phyloP scores from a whole-genome alignment of 1,139 yeast genomes.

The Suhomyces choctaworum region DNA sequence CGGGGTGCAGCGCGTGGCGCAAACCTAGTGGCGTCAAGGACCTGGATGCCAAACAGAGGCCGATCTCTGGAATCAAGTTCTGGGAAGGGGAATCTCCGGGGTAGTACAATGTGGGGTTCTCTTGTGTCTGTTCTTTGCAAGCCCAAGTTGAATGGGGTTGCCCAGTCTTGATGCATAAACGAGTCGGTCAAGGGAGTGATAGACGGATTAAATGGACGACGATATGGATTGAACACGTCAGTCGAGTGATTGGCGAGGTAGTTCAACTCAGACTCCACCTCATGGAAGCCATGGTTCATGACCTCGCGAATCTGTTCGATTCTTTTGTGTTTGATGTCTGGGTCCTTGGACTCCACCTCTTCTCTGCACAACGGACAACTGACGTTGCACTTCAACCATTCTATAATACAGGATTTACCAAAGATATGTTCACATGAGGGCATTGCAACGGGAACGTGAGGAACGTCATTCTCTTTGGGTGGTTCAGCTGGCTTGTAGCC shows the following conservation, averaged over 20 bases:
- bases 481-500: conserved; percentile 21
- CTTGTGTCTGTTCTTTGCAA: conserved; percentile 6
- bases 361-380: conserved; percentile 50
- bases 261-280: conserved; percentile 21
- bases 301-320: conserved; percentile 12
- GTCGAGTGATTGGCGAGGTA: conserved; percentile 36
- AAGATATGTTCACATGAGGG: conserved; percentile 46
- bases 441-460: conserved; percentile 45
- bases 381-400: conserved; percentile 44
- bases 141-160: conserved; percentile 23
- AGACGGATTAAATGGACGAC: conserved; percentile 38
- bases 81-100: conserved; percentile 35
- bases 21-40: conserved; percentile 1
- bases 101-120: conserved; percentile 21
- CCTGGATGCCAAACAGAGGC: conserved; percentile 14
- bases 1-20: conserved; percentile 3
- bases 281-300: conserved; percentile 15
- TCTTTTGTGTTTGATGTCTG: conserved; percentile 22
- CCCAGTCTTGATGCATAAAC: conserved; percentile 41
- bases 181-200: conserved; percentile 48
- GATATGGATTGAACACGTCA: conserved; percentile 39
- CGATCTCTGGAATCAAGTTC: conserved; percentile 2
- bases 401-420: conserved; percentile 45
- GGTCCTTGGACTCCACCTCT: conserved; percentile 31
- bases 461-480: conserved; percentile 19